phyloP scores from a whole-genome alignment of 225 moss, liverwort and hornwort species.

The Polytrichum formosum region DNA sequence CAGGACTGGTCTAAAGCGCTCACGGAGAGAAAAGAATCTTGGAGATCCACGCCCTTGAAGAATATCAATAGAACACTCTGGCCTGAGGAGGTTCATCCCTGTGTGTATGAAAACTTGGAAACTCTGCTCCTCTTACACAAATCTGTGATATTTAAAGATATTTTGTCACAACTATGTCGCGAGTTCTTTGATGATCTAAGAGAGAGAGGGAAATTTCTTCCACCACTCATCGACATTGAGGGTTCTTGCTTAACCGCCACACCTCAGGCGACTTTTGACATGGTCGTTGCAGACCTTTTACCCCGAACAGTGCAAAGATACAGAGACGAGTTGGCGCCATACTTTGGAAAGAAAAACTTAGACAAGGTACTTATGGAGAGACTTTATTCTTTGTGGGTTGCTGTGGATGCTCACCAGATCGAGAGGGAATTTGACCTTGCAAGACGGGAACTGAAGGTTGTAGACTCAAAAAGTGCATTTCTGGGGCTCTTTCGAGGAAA shows the following conservation, averaged over 20 bases:
- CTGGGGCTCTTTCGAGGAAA: slow-evolving; percentile 30
- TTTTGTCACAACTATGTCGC: slow-evolving; percentile 21
- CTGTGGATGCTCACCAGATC: slow-evolving; percentile 34
- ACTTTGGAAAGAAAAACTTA: slow-evolving; percentile 35
- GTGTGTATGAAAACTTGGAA: slow-evolving; percentile 33
- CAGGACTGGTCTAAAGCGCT: slow-evolving; percentile 24
- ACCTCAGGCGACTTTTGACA: slow-evolving; percentile 27
- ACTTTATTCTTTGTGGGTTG: slow-evolving; percentile 36
- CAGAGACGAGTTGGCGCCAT: slow-evolving; percentile 41
- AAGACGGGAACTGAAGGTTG: slow-evolving; percentile 28
- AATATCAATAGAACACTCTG: slow-evolving; percentile 22
- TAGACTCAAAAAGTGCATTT: slow-evolving; percentile 19
- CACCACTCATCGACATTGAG: slow-evolving; percentile 19
- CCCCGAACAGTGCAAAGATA: slow-evolving; percentile 30
- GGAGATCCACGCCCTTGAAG: slow-evolving; percentile 26
- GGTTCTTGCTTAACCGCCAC: slow-evolving; percentile 12
- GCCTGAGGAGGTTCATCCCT: slow-evolving; percentile 36
- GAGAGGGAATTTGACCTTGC: slow-evolving; percentile 48
- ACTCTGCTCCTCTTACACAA: slow-evolving; percentile 32
- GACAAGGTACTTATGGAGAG: slow-evolving; percentile 48
- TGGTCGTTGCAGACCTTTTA: slow-evolving; percentile 31
- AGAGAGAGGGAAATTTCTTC: slow-evolving; percentile 14
- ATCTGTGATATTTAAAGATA: slow-evolving; percentile 42
- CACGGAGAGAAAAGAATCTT: slow-evolving; percentile 29
- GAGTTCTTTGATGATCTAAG: slow-evolving; percentile 25